These are phyloP conservation scores for Candida xyloterini DNA, from an alignment of 805 yeast species.

Conservation along the genomic window DNA sequence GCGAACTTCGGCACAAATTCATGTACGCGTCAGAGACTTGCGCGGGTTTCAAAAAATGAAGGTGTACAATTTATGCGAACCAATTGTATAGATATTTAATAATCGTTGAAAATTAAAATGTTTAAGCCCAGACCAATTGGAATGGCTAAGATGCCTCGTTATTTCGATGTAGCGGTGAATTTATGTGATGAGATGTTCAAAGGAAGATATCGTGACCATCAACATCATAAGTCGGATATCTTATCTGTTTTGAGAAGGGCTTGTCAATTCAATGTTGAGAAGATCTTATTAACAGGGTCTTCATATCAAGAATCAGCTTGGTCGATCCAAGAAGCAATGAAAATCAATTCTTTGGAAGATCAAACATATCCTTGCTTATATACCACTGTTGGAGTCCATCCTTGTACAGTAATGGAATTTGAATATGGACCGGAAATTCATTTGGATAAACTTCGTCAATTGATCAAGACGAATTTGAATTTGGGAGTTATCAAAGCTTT, in stretches of 20 bases:
- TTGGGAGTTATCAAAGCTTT: slow-evolving; percentile 67
- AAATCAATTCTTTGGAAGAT: slow-evolving; percentile 10
- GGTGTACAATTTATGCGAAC: slow-evolving; percentile 1
- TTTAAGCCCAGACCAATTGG: slow-evolving; percentile 2
- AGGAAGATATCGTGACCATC: slow-evolving; percentile 69
- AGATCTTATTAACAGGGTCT: slow-evolving; percentile 82
- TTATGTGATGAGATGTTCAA: slow-evolving; percentile 85
- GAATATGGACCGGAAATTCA: slow-evolving; percentile 37
- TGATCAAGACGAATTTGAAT: slow-evolving; percentile 47
- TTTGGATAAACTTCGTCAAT: slow-evolving; percentile 43
- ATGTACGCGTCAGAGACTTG: slow-evolving; percentile 1
- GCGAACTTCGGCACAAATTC: slow-evolving; percentile 62
- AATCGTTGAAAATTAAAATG: not conserved
- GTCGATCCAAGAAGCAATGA: slow-evolving; percentile 54
- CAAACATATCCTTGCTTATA: slow-evolving; percentile 35
- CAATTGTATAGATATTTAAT: not conserved
- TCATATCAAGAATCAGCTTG: slow-evolving; percentile 60
- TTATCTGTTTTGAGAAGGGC: slow-evolving; percentile 66
- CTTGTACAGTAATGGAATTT: slow-evolving; percentile 74
- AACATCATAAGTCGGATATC: slow-evolving; percentile 67
- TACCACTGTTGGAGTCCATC: slow-evolving; percentile 93
- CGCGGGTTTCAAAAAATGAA: slow-evolving; percentile 1
- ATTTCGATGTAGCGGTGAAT: slow-evolving; percentile 52
- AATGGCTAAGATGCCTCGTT: slow-evolving; percentile 32
- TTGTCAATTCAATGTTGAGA: slow-evolving; percentile 55